These are phyloP conservation scores for Termitomyces sp. DNA, from an alignment of 768 basidiomycete genomes.

Conservation along the genomic window DNA sequence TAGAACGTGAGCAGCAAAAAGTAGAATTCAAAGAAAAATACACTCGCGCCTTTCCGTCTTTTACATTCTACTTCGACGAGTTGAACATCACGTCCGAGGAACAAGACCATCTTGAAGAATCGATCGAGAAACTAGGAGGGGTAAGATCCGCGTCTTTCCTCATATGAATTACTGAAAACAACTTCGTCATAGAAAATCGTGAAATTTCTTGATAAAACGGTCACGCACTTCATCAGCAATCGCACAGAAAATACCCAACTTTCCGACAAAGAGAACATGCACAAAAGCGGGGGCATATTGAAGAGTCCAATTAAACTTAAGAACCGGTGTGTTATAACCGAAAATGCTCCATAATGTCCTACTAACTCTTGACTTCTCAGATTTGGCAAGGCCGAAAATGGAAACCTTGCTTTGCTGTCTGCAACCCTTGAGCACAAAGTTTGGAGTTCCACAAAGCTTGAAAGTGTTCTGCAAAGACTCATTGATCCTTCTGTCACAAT, in stretches of 20 bases:
- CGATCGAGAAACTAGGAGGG: constrained; percentile 65
- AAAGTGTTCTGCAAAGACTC: constrained; percentile 68
- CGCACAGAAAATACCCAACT: constrained; percentile 26
- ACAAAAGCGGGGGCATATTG: constrained; percentile 26
- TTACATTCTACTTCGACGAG: constrained; percentile 81
- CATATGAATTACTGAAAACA: background rate
- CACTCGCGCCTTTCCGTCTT: constrained; percentile 74
- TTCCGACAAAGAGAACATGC: constrained; percentile 66
- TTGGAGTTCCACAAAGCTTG: constrained; percentile 72
- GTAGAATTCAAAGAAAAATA: constrained; percentile 82
- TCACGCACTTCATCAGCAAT: constrained; percentile 86
- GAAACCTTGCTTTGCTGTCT: constrained; percentile 59
- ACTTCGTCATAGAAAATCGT: constrained; percentile 58
- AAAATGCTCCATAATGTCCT: background rate
- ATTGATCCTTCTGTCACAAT: constrained; percentile 27
- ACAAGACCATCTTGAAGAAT: constrained; percentile 41
- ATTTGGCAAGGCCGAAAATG: constrained; percentile 6
- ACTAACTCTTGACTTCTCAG: background rate
- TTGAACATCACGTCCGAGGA: constrained; percentile 39
- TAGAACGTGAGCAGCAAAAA: constrained; percentile 50
- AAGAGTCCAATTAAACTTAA: constrained; percentile 65
- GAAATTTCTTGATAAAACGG: constrained; percentile 79
- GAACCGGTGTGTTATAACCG: constrained; percentile 39
- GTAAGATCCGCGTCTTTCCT: constrained; percentile 42
- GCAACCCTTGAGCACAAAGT: constrained; percentile 74